Evolutionary conservation across 2,329 filamentous ascomycete species (phyloP).

Genomic region (Fusarium chlamydosporum): DNA sequence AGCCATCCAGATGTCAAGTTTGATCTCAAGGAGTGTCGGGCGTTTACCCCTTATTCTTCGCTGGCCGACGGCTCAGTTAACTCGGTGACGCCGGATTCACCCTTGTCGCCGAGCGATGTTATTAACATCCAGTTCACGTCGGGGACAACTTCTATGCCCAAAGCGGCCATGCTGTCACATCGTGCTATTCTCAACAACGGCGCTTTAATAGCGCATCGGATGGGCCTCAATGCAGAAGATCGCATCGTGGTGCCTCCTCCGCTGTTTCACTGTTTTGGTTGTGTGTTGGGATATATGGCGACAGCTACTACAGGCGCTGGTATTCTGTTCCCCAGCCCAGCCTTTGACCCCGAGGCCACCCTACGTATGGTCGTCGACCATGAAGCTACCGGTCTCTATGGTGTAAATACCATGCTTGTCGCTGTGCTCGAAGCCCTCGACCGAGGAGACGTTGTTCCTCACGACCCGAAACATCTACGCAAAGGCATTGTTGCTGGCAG

Average conservation of each 20-base stretch:
- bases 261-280: conserved; percentile 92
- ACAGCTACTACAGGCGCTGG: conserved; percentile 83
- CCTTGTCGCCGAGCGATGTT: conserved; percentile 74
- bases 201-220: conserved; percentile 83
- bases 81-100: conserved; percentile 60
- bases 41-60: conserved; percentile 62
- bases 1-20: conserved; percentile 63
- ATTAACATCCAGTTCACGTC: conserved; percentile 98
- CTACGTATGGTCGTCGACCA: conserved; percentile 70
- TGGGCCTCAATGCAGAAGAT: conserved; percentile 82
- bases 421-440: conserved; percentile 85
- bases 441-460: conserved; percentile 49
- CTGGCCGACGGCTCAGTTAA: conserved; percentile 57
- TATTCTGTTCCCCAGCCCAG: conserved; percentile 88
- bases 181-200: conserved; percentile 94
- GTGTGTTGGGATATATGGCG: conserved; percentile 94
- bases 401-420: conserved; percentile 95
- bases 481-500: conserved; percentile 95
- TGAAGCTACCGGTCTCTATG: conserved; percentile 78
- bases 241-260: conserved; percentile 88
- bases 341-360: conserved; percentile 84
- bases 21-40: conserved; percentile 57
- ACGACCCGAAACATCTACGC: conserved; percentile 63
- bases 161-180: conserved; percentile 91
- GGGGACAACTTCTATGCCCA: conserved; percentile 91